Conservation (phyloP, 768 basidiomycete genomes). For the Mycena albidolilacea region DNA sequence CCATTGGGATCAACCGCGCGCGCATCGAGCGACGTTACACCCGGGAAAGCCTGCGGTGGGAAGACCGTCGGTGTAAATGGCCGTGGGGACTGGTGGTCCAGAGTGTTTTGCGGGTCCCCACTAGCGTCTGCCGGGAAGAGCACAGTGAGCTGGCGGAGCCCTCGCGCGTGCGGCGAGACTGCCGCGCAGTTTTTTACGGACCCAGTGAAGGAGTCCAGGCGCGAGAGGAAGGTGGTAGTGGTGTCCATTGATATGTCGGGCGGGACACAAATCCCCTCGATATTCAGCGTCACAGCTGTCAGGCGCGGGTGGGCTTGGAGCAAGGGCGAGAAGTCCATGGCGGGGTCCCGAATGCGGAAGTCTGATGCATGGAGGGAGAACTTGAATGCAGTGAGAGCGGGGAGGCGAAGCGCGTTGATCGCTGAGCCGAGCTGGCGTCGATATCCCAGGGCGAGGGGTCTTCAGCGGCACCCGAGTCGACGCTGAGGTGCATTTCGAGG, state of each 20-base stretch:
- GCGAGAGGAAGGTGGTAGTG: not conserved
- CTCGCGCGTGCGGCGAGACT: not conserved
- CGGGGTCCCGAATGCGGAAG: not conserved
- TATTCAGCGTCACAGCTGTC: not conserved
- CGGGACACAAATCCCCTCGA: not conserved
- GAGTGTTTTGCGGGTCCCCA: not conserved
- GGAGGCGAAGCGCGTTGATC: conserved; percentile 1
- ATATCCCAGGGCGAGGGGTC: not conserved
- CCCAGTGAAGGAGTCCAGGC: conserved; percentile 3
- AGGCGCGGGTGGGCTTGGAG: not conserved
- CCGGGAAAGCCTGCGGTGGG: not conserved
- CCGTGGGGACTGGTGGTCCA: not conserved
- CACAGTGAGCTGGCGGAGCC: not conserved
- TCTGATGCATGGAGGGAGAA: not conserved
- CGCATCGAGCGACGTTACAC: not conserved
- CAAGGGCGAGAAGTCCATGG: not conserved
- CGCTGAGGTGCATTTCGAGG: not conserved
- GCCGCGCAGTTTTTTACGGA: not conserved
- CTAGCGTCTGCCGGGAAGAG: not conserved
- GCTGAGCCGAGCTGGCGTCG: not conserved
- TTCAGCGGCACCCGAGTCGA: not conserved
- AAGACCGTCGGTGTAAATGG: not conserved
- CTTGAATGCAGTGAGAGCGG: not conserved
- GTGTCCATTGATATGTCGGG: too few relatives aligned
- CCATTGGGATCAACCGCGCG: not conserved